phyloP scores from a whole-genome alignment of 768 basidiomycete genomes.

The Tephrocybe rancida region DNA sequence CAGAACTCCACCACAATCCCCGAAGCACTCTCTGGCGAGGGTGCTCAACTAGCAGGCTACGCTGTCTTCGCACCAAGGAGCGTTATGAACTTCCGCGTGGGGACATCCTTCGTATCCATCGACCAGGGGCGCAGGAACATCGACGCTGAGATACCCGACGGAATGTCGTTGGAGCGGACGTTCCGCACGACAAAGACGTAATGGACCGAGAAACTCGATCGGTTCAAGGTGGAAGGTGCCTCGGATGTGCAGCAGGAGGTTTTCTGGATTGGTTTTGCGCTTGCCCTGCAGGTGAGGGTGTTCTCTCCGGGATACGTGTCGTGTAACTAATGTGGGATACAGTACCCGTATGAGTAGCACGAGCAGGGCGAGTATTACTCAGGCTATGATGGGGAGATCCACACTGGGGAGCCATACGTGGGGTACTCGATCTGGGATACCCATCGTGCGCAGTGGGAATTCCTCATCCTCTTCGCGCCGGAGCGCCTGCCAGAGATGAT shows the following conservation, averaged over 20 bases:
- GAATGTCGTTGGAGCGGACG: constrained; percentile 40
- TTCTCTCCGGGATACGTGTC: neutral
- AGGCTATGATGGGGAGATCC: constrained; percentile 69
- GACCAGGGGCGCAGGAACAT: constrained; percentile 49
- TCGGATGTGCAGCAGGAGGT: constrained; percentile 45
- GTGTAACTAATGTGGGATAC: constrained; percentile 3
- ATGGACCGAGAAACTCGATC: constrained; percentile 58
- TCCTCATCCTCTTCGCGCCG: constrained; percentile 75
- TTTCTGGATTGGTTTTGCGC: constrained; percentile 67
- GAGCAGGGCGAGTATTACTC: constrained; percentile 75
- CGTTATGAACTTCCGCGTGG: constrained; percentile 58
- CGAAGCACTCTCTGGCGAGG: constrained; percentile 33
- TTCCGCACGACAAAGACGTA: neutral
- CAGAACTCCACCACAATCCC: constrained; percentile 41
- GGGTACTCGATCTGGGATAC: constrained; percentile 88
- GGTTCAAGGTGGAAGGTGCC: constrained; percentile 52
- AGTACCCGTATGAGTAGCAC: constrained; percentile 80
- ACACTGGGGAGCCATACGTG: constrained; percentile 64
- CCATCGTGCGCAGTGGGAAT: constrained; percentile 78
- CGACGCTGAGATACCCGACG: neutral
- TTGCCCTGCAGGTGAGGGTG: constrained; percentile 58
- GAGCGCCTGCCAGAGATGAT: constrained; percentile 77
- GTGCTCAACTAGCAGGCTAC: constrained; percentile 53
- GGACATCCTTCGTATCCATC: constrained; percentile 66
- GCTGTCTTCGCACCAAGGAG: constrained; percentile 40